Evolutionary conservation across 345 rosid species (phyloP).

Genomic region (Heritiera littoralis): DNA sequence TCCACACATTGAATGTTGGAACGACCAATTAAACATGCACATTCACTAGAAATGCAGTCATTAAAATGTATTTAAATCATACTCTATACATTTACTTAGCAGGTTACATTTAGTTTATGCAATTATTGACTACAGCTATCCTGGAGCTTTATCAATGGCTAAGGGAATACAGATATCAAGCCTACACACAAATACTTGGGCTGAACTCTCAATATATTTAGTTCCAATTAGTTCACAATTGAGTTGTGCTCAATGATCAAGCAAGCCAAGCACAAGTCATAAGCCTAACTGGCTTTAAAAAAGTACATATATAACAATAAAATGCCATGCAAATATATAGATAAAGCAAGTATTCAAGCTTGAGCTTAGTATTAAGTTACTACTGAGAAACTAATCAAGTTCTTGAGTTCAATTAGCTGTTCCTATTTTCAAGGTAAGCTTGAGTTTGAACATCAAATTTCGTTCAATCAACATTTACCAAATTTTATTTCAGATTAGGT

Average conservation of each 20-base stretch:
- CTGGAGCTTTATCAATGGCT: not conserved
- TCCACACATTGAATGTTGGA: not conserved
- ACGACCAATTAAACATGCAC: not conserved
- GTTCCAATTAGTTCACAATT: not conserved
- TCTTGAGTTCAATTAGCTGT: not conserved
- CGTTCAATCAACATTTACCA: not conserved
- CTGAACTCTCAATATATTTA: not conserved
- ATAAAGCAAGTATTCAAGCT: not conserved
- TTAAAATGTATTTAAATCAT: not conserved
- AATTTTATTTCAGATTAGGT: not conserved
- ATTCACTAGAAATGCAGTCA: not conserved
- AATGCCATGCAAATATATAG: not conserved
- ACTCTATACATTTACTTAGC: not conserved
- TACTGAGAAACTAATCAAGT: not conserved
- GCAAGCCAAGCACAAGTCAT: not conserved
- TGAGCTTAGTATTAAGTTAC: not conserved
- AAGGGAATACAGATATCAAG: slow-evolving; percentile 5
- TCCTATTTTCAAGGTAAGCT: not conserved
- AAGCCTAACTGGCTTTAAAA: not conserved
- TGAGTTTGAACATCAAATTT: not conserved
- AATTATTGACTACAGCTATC: not conserved
- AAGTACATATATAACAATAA: not conserved
- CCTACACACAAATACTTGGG: not conserved
- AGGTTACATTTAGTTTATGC: not conserved
- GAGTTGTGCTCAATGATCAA: not conserved